These are phyloP conservation scores for Exophiala sp. DNA, from an alignment of 2,329 filamentous ascomycete genomes.

Conservation along the genomic window DNA sequence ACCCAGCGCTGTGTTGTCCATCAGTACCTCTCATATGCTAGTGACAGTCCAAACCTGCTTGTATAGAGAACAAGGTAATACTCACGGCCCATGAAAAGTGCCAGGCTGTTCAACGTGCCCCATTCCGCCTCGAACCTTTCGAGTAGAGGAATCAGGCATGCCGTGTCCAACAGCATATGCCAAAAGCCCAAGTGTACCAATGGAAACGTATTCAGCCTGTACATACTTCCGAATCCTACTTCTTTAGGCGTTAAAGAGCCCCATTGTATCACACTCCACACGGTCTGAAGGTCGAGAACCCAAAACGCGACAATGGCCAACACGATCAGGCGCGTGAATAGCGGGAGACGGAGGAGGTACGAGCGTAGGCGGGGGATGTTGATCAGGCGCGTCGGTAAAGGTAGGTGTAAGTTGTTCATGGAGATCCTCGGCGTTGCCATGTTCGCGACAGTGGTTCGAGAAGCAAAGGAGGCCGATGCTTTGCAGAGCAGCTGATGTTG, in stretches of 20 bases:
- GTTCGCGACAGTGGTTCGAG: background rate
- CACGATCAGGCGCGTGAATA: constrained; percentile 72
- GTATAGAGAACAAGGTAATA: constrained; percentile 29
- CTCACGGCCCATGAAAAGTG: constrained; percentile 87
- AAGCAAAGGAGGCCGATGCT: background rate
- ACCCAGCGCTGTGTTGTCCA: constrained; percentile 55
- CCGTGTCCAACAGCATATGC: constrained; percentile 71
- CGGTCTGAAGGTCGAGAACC: constrained; percentile 60
- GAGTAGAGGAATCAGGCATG: constrained; percentile 78
- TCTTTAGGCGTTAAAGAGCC: constrained; percentile 71
- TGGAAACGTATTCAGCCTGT: constrained; percentile 87
- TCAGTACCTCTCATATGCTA: constrained; percentile 3
- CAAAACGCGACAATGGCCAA: constrained; percentile 63
- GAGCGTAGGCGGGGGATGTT: constrained; percentile 69
- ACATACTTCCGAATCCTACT: constrained; percentile 77
- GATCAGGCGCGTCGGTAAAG: constrained; percentile 41
- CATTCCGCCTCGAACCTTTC: constrained; percentile 91
- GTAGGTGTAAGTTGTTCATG: constrained; percentile 14
- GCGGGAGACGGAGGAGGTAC: constrained; percentile 76
- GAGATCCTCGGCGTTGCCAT: constrained; percentile 20
- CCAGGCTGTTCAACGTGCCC: constrained; percentile 80
- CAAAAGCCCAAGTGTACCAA: constrained; percentile 76
- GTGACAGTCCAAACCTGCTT: too few relatives aligned
- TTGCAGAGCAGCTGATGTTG: background rate
- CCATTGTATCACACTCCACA: constrained; percentile 70